phyloP scores from a whole-genome alignment of 768 basidiomycete genomes.

The Mrakia gelida region DNA sequence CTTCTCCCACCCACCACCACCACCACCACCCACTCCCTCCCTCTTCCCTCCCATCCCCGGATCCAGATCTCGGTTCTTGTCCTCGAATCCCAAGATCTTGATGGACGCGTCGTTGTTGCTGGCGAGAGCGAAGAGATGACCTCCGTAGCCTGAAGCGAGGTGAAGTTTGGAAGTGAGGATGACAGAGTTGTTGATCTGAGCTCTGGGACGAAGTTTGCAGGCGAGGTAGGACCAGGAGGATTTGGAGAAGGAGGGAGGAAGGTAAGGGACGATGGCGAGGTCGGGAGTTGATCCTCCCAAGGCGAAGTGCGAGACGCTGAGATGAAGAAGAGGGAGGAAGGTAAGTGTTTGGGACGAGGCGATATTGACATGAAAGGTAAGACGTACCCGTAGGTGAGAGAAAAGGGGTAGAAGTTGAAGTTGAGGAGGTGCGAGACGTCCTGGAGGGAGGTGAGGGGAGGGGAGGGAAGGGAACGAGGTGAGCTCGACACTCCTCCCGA shows the following conservation, averaged over 20 bases:
- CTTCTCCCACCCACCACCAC: background rate
- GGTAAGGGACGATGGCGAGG: background rate
- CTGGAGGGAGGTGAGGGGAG: background rate
- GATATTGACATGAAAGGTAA: background rate
- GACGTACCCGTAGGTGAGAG: conserved; percentile 7
- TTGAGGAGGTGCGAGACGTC: background rate
- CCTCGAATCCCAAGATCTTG: background rate
- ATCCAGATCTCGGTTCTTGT: too few relatives aligned
- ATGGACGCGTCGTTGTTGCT: conserved; percentile 25
- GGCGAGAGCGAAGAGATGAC: conserved; percentile 3
- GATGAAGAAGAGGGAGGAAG: background rate
- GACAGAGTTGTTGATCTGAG: conserved; percentile 27
- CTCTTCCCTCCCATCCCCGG: too few relatives aligned
- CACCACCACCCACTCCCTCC: background rate
- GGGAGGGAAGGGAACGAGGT: background rate
- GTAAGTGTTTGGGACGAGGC: background rate
- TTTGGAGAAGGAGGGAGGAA: background rate
- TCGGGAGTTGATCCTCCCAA: conserved; percentile 14
- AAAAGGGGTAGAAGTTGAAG: conserved; percentile 11
- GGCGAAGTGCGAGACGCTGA: conserved; percentile 17
- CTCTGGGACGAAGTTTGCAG: background rate
- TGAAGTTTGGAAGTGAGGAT: conserved; percentile 9
- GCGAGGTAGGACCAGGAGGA: background rate
- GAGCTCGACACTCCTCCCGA: background rate
- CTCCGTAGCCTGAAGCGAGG: background rate